phyloP scores from a whole-genome alignment of 495 filamentous ascomycete genomes.

The Pyrenula massariospora region DNA sequence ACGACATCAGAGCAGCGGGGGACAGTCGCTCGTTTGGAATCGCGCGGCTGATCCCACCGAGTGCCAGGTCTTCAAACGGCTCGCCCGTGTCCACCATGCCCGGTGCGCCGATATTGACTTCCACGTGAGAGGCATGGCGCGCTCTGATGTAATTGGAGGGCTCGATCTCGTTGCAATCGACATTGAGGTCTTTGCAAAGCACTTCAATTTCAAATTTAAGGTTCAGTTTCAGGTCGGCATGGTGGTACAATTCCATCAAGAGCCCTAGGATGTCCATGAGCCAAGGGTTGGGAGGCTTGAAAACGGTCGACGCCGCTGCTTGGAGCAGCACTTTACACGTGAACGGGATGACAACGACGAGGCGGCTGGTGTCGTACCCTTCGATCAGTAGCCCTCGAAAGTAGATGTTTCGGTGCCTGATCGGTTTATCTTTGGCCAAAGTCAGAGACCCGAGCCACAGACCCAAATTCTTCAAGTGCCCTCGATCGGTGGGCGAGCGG shows the following conservation, averaged over 20 bases:
- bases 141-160: constrained; percentile 71
- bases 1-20: constrained; percentile 56
- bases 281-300: constrained; percentile 94
- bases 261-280: constrained; percentile 84
- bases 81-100: constrained; percentile 60
- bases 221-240: constrained; percentile 86
- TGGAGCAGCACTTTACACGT: constrained; percentile 88
- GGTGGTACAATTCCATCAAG: constrained; percentile 83
- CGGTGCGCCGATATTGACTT: constrained; percentile 34
- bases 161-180: constrained; percentile 78
- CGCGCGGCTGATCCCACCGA: constrained; percentile 58
- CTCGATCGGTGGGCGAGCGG: constrained; percentile 66
- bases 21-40: constrained; percentile 61
- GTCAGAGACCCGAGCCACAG: constrained; percentile 90
- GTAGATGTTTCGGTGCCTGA: constrained; percentile 92
- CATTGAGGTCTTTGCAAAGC: constrained; percentile 78
- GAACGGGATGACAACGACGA: constrained; percentile 88
- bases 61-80: constrained; percentile 63
- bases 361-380: constrained; percentile 77
- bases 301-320: constrained; percentile 73
- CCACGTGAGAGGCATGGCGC: constrained; percentile 47
- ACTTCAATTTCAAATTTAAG: constrained; percentile 98
- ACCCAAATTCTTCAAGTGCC: constrained; percentile 82
- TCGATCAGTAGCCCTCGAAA: constrained; percentile 93
- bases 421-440: constrained; percentile 85